These are phyloP conservation scores for Leonotis leonurus DNA, from an alignment of 257 asterid species.

Conservation along the genomic window DNA sequence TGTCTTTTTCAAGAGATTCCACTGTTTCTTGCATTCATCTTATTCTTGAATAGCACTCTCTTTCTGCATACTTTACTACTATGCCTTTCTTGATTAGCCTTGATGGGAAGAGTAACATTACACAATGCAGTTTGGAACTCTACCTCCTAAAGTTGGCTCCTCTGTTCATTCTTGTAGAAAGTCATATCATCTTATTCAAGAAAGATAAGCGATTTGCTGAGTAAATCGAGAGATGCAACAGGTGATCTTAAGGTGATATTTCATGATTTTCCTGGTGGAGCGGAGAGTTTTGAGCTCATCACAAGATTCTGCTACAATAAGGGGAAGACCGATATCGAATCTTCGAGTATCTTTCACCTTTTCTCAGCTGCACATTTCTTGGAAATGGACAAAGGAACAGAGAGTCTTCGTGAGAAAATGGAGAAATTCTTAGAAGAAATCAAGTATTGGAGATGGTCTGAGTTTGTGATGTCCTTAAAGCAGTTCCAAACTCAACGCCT, in stretches of 20 bases:
- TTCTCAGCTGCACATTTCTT: conserved; percentile 49
- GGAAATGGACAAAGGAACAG: conserved; percentile 56
- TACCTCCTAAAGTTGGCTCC: neutral
- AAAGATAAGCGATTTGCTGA: conserved; percentile 37
- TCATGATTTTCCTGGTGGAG: conserved; percentile 88
- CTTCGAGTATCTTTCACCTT: conserved; percentile 42
- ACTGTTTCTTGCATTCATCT: neutral
- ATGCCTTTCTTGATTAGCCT: neutral
- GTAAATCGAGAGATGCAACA: conserved; percentile 32
- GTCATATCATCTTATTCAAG: conserved; percentile 54
- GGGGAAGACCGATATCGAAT: conserved; percentile 37
- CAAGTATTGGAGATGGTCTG: conserved; percentile 73
- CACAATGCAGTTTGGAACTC: neutral
- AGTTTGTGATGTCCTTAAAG: conserved; percentile 50
- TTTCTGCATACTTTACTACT: neutral
- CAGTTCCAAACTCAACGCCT: conserved; percentile 40
- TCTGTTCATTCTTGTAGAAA: conserved; percentile 34
- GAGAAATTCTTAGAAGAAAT: conserved; percentile 52
- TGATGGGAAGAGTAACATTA: neutral
- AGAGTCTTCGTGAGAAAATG: conserved; percentile 40
- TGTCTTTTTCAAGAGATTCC: neutral
- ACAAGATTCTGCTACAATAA: conserved; percentile 64
- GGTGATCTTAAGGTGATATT: conserved; percentile 54
- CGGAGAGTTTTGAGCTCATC: conserved; percentile 67
- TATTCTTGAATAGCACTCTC: neutral